Evolutionary conservation across 2,329 filamentous ascomycete genomes (phyloP).

Genomic region (Phialocephala subalpina): DNA sequence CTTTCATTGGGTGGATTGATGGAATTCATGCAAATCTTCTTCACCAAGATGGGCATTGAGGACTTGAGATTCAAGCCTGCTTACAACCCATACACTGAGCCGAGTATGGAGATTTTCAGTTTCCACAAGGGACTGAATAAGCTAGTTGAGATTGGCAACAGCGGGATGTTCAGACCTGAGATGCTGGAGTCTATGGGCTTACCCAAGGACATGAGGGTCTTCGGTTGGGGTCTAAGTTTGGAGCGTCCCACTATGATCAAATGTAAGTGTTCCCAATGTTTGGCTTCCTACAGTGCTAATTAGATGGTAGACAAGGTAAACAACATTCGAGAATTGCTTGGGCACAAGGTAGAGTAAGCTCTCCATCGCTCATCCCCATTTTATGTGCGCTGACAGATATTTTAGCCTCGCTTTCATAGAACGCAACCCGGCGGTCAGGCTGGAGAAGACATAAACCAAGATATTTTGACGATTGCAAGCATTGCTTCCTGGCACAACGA

Average conservation of each 20-base stretch:
- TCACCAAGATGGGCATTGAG: conserved; percentile 91
- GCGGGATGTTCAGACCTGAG: conserved; percentile 97
- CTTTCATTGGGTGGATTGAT: conserved; percentile 92
- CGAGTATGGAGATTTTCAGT: conserved; percentile 97
- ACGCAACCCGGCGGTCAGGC: conserved; percentile 86
- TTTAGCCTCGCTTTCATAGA: conserved; percentile 80
- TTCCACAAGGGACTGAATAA: conserved; percentile 90
- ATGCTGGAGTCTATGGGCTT: conserved; percentile 96
- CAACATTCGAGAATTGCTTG: conserved; percentile 63
- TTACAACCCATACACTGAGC: conserved; percentile 95
- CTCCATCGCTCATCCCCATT: background rate
- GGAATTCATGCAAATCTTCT: conserved; percentile 95
- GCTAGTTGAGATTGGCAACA: conserved; percentile 97
- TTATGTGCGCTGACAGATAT: background rate
- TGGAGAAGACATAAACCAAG: conserved; percentile 52
- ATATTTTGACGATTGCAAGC: background rate
- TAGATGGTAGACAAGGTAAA: conserved; percentile 56
- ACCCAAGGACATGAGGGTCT: conserved; percentile 89
- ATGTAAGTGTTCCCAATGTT: conserved; percentile 29
- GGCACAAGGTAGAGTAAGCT: conserved; percentile 84
- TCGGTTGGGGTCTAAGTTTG: conserved; percentile 90
- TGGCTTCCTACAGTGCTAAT: background rate
- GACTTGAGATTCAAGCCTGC: conserved; percentile 95
- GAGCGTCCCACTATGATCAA: conserved; percentile 89
- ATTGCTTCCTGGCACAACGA: background rate